Percentiles rank a stretch among this genome's conserved stretches.
Evolutionary conservation across 805 yeast genomes (phyloP).

Genomic region (Suhomyces emberorum): DNA sequence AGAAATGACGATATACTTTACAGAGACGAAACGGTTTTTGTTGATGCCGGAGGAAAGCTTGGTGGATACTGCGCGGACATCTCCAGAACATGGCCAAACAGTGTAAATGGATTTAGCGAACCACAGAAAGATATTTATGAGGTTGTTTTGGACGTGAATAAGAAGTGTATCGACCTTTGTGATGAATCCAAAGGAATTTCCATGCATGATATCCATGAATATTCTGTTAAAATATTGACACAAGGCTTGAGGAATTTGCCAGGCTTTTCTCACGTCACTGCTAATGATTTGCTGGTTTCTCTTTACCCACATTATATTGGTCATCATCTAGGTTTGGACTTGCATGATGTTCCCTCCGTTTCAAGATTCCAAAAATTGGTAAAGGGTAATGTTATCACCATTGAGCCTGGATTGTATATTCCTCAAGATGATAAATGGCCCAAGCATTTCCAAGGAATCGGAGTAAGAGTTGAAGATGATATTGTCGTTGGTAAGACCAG

Average conservation of each 20-base stretch:
- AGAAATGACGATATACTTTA: constrained; percentile 81
- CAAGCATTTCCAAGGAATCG: constrained; percentile 76
- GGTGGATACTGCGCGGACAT: constrained; percentile 97
- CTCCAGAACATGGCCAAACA: constrained; percentile 93
- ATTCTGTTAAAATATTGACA: constrained; percentile 57
- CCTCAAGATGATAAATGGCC: constrained; percentile 78
- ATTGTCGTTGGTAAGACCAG: constrained; percentile 68
- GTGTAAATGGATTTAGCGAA: constrained; percentile 61
- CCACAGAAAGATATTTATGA: constrained; percentile 86
- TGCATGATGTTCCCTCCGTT: constrained; percentile 73
- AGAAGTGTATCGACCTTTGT: constrained; percentile 70
- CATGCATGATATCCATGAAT: constrained; percentile 71
- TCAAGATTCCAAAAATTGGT: constrained; percentile 54
- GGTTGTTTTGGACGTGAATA: constrained; percentile 82
- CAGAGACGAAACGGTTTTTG: constrained; percentile 78
- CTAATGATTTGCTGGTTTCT: constrained; percentile 47
- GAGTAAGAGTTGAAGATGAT: constrained; percentile 94
- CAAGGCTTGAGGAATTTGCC: constrained; percentile 62
- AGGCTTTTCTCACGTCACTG: constrained; percentile 57
- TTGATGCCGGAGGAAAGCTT: constrained; percentile 90
- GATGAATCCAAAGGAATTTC: constrained; percentile 50
- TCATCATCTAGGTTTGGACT: constrained; percentile 90
- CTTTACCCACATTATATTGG: constrained; percentile 94
- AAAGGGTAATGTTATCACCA: constrained; percentile 81
- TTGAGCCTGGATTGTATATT: constrained; percentile 94